These are phyloP conservation scores for Cladosporium oxysporum DNA, from an alignment of 2,329 filamentous ascomycete species.

Conservation along the genomic window DNA sequence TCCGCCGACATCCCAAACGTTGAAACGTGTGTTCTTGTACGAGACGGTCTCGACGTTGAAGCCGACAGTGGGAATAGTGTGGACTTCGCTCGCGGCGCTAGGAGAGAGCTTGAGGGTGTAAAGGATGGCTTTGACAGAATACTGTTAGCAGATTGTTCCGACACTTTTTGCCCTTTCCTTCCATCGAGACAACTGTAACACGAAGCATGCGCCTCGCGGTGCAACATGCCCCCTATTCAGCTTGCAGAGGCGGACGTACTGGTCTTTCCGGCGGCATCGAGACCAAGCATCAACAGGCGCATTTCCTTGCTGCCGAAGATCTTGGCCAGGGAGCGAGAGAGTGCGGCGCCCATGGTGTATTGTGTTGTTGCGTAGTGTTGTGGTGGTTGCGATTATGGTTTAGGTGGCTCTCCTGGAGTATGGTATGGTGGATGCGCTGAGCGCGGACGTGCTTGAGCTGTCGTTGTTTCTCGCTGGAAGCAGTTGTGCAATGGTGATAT, in stretches of 20 bases:
- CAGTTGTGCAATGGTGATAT: neutral
- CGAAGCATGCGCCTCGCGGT: constrained; percentile 4
- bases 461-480: neutral
- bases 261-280: constrained; percentile 97
- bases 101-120: constrained; percentile 93
- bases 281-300: constrained; percentile 94
- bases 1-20: constrained; percentile 99
- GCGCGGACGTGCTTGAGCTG: neutral
- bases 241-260: constrained; percentile 46
- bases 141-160: constrained; percentile 1
- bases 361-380: constrained; percentile 2
- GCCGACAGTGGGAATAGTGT: constrained; percentile 97
- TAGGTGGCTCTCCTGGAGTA: neutral
- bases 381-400: neutral
- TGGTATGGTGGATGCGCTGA: neutral
- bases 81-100: constrained; percentile 81
- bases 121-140: constrained; percentile 66
- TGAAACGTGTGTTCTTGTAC: constrained; percentile 99
- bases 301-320: constrained; percentile 99
- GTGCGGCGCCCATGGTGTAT: constrained; percentile 74
- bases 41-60: constrained; percentile 99
- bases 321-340: constrained; percentile 97
- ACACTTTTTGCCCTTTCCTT: neutral
- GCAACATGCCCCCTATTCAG: constrained; percentile 9
- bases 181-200: neutral